A percentile compares a stretch with the other conserved stretches of the same genome.
Evolutionary conservation across 2,329 filamentous ascomycete species (phyloP).

Genomic region (Davidsoniella neocaledoniae): DNA sequence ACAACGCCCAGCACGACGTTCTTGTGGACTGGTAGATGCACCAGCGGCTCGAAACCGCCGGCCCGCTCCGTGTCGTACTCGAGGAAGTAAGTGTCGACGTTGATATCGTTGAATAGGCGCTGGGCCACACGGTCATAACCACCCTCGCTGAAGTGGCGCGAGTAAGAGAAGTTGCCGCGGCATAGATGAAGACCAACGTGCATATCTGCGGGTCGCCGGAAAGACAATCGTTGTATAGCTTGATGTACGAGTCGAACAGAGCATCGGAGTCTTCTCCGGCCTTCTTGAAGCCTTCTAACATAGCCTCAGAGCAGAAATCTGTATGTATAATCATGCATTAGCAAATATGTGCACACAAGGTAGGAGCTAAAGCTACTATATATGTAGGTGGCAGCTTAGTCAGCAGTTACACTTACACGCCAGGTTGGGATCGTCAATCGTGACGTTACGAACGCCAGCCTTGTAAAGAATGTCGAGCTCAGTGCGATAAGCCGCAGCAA

Average conservation of each 20-base stretch:
- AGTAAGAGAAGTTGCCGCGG: conserved; percentile 49
- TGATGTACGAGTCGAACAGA: conserved; percentile 59
- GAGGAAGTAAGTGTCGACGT: conserved; percentile 51
- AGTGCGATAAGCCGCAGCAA: conserved; percentile 36
- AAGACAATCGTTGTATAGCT: conserved; percentile 58
- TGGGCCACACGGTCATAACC: conserved; percentile 50
- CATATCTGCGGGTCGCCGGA: conserved; percentile 48
- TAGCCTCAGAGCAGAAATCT: conserved; percentile 60
- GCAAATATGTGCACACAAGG: too few species aligned
- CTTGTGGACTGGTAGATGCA: conserved; percentile 41
- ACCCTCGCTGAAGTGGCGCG: conserved; percentile 48
- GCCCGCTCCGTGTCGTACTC: conserved; percentile 51
- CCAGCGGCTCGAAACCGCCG: conserved; percentile 49
- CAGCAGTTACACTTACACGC: conserved; percentile 18
- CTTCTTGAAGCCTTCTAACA: conserved; percentile 50
- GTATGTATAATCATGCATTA: background rate
- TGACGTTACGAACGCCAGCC: conserved; percentile 36
- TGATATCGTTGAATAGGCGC: conserved; percentile 46
- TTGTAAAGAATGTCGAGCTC: conserved; percentile 39
- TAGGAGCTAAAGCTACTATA: too few species aligned
- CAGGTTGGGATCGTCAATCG: conserved; percentile 45
- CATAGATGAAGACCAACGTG: conserved; percentile 65
- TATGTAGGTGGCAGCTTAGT: too few species aligned
- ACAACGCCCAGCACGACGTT: conserved; percentile 48
- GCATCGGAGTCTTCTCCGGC: conserved; percentile 47